Evolutionary conservation across 305 asterid genomes (phyloP).

Genomic region (Lippia alba): DNA sequence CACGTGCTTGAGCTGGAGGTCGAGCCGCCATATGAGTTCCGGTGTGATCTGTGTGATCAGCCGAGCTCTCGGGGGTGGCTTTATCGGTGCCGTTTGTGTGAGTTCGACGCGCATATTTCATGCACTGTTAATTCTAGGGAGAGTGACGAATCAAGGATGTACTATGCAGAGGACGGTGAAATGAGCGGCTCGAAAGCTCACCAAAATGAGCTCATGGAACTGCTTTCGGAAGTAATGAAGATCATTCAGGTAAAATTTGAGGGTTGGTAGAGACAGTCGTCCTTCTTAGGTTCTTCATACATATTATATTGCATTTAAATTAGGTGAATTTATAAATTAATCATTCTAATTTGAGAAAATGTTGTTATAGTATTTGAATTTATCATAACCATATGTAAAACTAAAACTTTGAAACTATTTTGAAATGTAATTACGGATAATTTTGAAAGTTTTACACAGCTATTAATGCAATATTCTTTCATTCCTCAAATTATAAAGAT

Average conservation of each 20-base stretch:
- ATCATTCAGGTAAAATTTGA: slow-evolving; percentile 6
- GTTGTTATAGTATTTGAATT: no score
- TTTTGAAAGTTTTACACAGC: no score
- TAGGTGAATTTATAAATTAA: no score
- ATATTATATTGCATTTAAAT: no score
- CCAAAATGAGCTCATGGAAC: slow-evolving; percentile 50
- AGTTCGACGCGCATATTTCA: slow-evolving; percentile 59
- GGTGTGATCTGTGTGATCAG: slow-evolving; percentile 52
- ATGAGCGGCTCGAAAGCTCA: slow-evolving; percentile 2
- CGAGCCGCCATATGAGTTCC: slow-evolving; percentile 54
- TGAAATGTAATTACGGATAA: no score
- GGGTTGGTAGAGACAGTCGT: not conserved
- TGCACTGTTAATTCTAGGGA: slow-evolving; percentile 45
- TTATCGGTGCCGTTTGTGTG: slow-evolving; percentile 50
- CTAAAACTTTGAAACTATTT: no score
- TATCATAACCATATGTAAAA: no score
- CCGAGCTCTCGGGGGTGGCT: slow-evolving; percentile 58
- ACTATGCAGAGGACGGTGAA: not conserved
- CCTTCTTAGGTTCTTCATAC: not conserved
- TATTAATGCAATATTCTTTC: no score
- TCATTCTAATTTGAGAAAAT: no score
- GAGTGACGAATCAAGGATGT: slow-evolving; percentile 6
- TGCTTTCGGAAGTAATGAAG: slow-evolving; percentile 42
- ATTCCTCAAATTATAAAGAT: no score
- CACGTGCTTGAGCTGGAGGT: slow-evolving; percentile 55